Conservation (phyloP, 257 asterid species). For the Hygrophila difformis region DNA sequence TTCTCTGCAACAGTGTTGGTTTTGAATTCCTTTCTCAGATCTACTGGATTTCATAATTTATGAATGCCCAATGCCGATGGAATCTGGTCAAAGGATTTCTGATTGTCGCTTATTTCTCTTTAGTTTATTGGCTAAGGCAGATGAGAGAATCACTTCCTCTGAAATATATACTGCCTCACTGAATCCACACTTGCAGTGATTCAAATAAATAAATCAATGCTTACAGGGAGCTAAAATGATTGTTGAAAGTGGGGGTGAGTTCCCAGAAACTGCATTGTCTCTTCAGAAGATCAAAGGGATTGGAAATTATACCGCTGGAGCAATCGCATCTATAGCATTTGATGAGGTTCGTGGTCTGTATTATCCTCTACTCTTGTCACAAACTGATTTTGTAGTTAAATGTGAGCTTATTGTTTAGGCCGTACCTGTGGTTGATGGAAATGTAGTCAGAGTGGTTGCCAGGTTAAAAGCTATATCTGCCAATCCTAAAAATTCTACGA, state of each 20-base stretch:
- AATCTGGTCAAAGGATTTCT: too few species aligned
- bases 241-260: conserved; percentile 66
- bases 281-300: conserved; percentile 77
- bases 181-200: too few species aligned
- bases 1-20: too few species aligned
- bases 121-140: too few species aligned
- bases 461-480: conserved; percentile 82
- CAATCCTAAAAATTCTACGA: conserved; percentile 59
- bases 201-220: too few species aligned
- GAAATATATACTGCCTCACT: background rate
- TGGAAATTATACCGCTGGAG: conserved; percentile 97
- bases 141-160: too few species aligned
- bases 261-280: conserved; percentile 73
- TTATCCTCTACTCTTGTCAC: conserved; percentile 1
- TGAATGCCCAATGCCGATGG: too few species aligned
- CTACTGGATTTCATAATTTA: too few species aligned
- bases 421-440: conserved; percentile 97
- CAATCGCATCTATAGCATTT: conserved; percentile 91
- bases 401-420: conserved; percentile 34
- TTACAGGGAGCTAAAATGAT: conserved; percentile 86
- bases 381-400: conserved; percentile 8
- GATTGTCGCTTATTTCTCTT: too few species aligned
- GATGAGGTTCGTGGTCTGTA: conserved; percentile 47
- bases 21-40: too few species aligned
- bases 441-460: conserved; percentile 79